phyloP scores from a whole-genome alignment of 2,329 filamentous ascomycete species.

The Zarea fungicola region DNA sequence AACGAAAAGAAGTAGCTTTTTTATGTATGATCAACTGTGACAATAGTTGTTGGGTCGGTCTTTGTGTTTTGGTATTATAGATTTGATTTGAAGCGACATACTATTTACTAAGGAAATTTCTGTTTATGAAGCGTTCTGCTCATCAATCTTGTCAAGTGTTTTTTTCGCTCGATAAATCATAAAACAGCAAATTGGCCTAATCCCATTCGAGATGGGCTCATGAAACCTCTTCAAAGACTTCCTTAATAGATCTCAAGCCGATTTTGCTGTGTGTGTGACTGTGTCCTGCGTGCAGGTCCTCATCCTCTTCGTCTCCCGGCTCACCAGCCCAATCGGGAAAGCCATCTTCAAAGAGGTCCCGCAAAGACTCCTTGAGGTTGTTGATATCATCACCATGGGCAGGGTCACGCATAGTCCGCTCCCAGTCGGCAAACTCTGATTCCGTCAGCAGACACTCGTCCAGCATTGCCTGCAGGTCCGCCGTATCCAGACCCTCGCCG shows the following conservation, averaged over 20 bases:
- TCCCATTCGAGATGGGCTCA: neutral
- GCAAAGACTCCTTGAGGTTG: slow-evolving; percentile 41
- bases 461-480: slow-evolving; percentile 45
- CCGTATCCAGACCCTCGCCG: slow-evolving; percentile 55
- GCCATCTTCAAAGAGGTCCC: slow-evolving; percentile 52
- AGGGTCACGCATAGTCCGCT: slow-evolving; percentile 44
- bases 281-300: slow-evolving; percentile 24
- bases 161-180: no score
- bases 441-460: slow-evolving; percentile 60
- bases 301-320: slow-evolving; percentile 39
- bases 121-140: no score
- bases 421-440: slow-evolving; percentile 50
- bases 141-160: no score
- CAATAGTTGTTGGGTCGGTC: neutral
- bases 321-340: slow-evolving; percentile 52
- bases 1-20: slow-evolving; percentile 2
- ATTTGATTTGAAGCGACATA: neutral
- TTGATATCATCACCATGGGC: slow-evolving; percentile 14
- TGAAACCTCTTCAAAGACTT: slow-evolving; percentile 9
- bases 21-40: slow-evolving; percentile 13
- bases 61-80: neutral
- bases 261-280: slow-evolving; percentile 10
- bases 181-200: no score
- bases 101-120: no score
- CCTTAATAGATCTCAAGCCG: slow-evolving; percentile 7